Evolutionary conservation across 306 rosid genomes (phyloP).

Genomic region (Fragaria vesca): DNA sequence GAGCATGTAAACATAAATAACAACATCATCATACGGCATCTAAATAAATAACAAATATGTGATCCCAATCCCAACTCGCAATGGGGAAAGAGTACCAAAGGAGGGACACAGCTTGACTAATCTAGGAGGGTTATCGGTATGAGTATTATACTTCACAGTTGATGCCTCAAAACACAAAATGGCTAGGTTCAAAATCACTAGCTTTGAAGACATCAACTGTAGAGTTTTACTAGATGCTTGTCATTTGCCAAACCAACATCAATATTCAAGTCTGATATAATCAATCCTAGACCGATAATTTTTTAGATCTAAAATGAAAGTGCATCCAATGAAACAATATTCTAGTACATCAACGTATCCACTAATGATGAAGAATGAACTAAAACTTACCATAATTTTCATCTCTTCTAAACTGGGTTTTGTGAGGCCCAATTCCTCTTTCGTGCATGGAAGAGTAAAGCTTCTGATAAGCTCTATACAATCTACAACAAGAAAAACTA

Average conservation of each 20-base stretch:
- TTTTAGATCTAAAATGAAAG: not conserved
- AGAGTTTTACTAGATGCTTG: not conserved
- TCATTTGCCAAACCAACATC: not conserved
- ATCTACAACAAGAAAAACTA: slow-evolving; percentile 43
- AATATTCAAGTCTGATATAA: not conserved
- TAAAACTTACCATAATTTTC: slow-evolving; percentile 70
- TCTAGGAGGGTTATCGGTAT: not conserved
- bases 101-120: not conserved
- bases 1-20: slow-evolving; percentile 20
- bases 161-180: not conserved
- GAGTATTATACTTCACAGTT: not conserved
- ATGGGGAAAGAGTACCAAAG: not conserved
- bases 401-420: slow-evolving; percentile 92
- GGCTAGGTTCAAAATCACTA: not conserved
- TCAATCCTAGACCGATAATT: not conserved
- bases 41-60: not conserved
- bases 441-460: slow-evolving; percentile 88
- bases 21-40: slow-evolving; percentile 17
- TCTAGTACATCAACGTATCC: not conserved
- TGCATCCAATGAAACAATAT: not conserved
- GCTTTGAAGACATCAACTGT: not conserved
- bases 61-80: not conserved
- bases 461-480: slow-evolving; percentile 84
- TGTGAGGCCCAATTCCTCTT: slow-evolving; percentile 82
- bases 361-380: slow-evolving; percentile 20